Evolutionary conservation across 164 flowering plant species (phyloP).

Genomic region (Berberis thunbergii): DNA sequence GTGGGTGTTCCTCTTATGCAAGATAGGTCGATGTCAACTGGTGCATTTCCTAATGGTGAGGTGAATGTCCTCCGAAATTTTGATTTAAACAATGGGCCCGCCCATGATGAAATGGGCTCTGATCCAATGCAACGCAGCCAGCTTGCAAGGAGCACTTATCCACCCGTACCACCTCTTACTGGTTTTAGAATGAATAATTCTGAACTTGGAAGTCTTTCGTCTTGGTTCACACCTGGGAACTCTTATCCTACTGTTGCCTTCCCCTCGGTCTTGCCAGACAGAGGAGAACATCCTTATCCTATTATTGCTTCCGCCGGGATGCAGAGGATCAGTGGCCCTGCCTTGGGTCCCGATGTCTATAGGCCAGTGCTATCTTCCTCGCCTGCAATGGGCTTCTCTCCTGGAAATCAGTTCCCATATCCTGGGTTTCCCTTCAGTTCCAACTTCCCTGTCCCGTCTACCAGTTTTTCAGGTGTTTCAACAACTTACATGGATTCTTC

Average conservation of each 20-base stretch:
- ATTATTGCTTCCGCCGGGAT: slow-evolving; percentile 41
- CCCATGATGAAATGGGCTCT: slow-evolving; percentile 40
- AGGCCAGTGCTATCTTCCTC: slow-evolving; percentile 71
- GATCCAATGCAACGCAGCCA: slow-evolving; percentile 35
- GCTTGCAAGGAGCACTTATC: slow-evolving; percentile 22
- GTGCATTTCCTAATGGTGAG: slow-evolving; percentile 36
- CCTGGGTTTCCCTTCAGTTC: slow-evolving; percentile 58
- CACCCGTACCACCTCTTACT: slow-evolving; percentile 30
- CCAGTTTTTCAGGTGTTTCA: slow-evolving; percentile 52
- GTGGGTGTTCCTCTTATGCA: slow-evolving; percentile 27
- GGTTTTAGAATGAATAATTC: slow-evolving; percentile 41
- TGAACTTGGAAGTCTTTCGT: slow-evolving; percentile 39
- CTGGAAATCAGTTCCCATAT: slow-evolving; percentile 46
- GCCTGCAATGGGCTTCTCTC: slow-evolving; percentile 49
- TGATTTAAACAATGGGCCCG: slow-evolving; percentile 85
- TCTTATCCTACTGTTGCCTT: slow-evolving; percentile 43
- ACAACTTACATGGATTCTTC: slow-evolving; percentile 51
- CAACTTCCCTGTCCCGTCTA: slow-evolving; percentile 54
- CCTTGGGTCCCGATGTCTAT: slow-evolving; percentile 53
- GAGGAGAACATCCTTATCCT: slow-evolving; percentile 52
- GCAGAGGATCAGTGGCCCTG: slow-evolving; percentile 39
- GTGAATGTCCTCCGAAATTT: slow-evolving; percentile 48
- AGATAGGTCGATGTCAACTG: slow-evolving; percentile 21
- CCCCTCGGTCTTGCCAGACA: slow-evolving; percentile 58
- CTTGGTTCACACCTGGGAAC: slow-evolving; percentile 60